phyloP scores from a whole-genome alignment of 371 early-diverging fungal species.

The Mortierella sp. region DNA sequence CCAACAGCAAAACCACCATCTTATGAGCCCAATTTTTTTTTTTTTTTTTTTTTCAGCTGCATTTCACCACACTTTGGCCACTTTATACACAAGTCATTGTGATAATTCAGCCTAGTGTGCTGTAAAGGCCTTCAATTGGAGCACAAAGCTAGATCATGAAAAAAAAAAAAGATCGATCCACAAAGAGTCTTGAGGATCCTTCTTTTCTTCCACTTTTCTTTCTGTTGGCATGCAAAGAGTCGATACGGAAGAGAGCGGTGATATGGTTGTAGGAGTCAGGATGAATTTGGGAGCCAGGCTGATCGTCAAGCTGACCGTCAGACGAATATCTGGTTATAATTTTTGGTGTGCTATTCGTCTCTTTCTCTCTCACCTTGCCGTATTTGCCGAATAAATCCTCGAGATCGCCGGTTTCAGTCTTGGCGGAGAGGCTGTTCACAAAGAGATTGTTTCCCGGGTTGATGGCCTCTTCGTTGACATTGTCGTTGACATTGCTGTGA shows the following conservation, averaged over 20 bases:
- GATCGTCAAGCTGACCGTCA: not conserved
- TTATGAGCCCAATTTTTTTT: not conserved
- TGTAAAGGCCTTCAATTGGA: not conserved
- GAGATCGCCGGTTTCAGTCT: constrained; percentile 73
- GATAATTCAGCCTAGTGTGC: not conserved
- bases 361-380: constrained; percentile 76
- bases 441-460: constrained; percentile 87
- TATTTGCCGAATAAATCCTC: constrained; percentile 81
- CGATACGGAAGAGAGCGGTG: not conserved
- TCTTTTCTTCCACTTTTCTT: too few species aligned
- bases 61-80: too few species aligned
- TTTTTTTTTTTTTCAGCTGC: not conserved
- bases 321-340: not conserved
- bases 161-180: constrained; percentile 2
- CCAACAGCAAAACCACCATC: constrained; percentile 5
- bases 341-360: not conserved
- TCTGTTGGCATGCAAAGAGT: not conserved
- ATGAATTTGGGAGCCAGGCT: constrained; percentile 3
- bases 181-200: not conserved
- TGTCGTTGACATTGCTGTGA: constrained; percentile 29
- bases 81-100: not conserved
- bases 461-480: constrained; percentile 55
- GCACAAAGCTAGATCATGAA: constrained; percentile 4
- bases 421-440: constrained; percentile 76
- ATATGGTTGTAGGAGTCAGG: constrained; percentile 1